These are phyloP conservation scores for Priceomyces melissophilus DNA, from an alignment of 805 yeast species.

Conservation along the genomic window DNA sequence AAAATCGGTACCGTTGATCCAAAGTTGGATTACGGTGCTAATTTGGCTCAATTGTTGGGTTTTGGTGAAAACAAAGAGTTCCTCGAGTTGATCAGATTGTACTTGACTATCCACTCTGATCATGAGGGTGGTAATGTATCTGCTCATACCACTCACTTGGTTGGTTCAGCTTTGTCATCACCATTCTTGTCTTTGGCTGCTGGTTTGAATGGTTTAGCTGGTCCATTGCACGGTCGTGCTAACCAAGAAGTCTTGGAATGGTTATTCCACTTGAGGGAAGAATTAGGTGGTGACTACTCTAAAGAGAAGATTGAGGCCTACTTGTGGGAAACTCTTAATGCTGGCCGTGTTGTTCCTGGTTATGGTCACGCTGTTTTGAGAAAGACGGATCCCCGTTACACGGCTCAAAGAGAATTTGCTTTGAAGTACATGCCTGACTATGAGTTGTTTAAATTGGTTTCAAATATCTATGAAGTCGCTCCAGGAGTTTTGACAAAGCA, in stretches of 20 bases:
- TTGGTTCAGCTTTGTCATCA: constrained; percentile 76
- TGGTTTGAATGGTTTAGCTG: constrained; percentile 80
- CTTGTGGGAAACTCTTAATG: constrained; percentile 67
- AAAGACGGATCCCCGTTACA: constrained; percentile 78
- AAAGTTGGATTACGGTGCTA: constrained; percentile 67
- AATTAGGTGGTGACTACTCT: constrained; percentile 58
- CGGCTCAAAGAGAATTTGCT: constrained; percentile 71
- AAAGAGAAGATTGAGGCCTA: constrained; percentile 56
- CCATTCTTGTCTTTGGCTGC: constrained; percentile 75
- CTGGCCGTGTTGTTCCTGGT: constrained; percentile 81
- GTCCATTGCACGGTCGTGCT: constrained; percentile 83
- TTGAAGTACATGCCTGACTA: constrained; percentile 58
- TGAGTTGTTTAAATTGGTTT: constrained; percentile 63
- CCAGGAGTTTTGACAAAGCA: constrained; percentile 72
- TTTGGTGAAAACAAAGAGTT: constrained; percentile 55
- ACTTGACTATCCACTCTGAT: constrained; percentile 73
- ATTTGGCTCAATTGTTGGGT: constrained; percentile 65
- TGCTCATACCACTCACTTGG: constrained; percentile 78
- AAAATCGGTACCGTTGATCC: constrained; percentile 52
- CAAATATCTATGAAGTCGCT: constrained; percentile 63
- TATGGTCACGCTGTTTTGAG: constrained; percentile 87
- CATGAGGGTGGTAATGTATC: constrained; percentile 86
- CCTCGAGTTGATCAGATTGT: constrained; percentile 66
- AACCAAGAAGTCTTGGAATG: constrained; percentile 82
- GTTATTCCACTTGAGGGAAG: constrained; percentile 61